Evolutionary conservation across 2,329 filamentous ascomycete species (phyloP), one percentile per base, ranked within the genome.

Genomic region (Ceratocystis smalleyi): DNA sequence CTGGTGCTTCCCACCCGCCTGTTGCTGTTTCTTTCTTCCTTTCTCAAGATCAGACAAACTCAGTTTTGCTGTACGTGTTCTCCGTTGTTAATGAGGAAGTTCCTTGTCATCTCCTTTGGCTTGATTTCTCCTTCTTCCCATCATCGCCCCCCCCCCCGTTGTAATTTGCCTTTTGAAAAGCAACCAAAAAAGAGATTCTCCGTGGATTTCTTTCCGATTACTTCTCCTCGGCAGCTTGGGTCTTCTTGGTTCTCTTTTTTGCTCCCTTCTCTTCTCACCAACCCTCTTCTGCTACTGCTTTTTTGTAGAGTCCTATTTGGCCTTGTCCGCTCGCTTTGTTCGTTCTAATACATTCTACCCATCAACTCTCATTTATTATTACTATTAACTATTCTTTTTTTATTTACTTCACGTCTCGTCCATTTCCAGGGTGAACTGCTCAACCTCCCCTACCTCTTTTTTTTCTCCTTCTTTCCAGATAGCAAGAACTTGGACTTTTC

Each of bases 261-360:
- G 15, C 32, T 51, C 43, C 19, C 30, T 54, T 63, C 12, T 55
- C 45, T 27, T 54, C 47, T 54, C 32, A 27, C 24, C 47, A 51
- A 6, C 19, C 47, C 47, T 55, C 12, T 62, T 62, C 22, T 47
- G 7, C 43, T 51, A 32, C 19, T n/a, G 22, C 49, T 30, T 59
- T 22, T 59, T 49, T 35, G 43, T 27, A 35, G 62, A 59, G 55
- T 27, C 54, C n/a, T 43, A 19, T 43, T 19, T 19, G 55, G 57
- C 55, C 63, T 40, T 64, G 51, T 64, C 43, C 55, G 54, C 47
- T 62, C 49, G 45, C 49, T 64, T 63, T 55, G n/a, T 43, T 45
- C 51, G 30, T 62, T 51, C 24, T 57, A 5, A 32, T 32, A 57
- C 30, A 12, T 35, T n/a, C 27, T 40, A 15, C 8, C 35, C 35